A percentile compares a stretch with the other conserved stretches of the same genome.
Conservation (phyloP, 2,329 filamentous ascomycete species). For the Aspergillus costaricaensis region DNA sequence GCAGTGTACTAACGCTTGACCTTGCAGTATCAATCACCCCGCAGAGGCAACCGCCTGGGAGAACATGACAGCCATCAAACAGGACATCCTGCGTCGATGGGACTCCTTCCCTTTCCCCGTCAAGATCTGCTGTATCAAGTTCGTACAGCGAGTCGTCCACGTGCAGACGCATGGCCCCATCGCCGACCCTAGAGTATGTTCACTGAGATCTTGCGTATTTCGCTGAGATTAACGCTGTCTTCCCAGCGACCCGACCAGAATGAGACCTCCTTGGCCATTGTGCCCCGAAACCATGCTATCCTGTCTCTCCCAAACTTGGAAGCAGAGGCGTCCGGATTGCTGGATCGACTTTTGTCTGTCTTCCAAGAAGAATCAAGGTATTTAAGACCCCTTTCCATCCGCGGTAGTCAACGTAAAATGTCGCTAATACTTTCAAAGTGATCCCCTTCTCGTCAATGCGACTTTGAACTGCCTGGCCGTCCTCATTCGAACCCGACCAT, state of each 20-base stretch:
- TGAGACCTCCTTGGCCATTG: conserved; percentile 83
- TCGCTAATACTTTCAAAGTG: conserved; percentile 53
- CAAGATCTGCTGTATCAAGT: conserved; percentile 94
- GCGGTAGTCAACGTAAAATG: not conserved
- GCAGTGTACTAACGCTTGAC: conserved; percentile 34
- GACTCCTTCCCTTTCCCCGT: conserved; percentile 74
- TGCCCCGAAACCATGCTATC: conserved; percentile 78
- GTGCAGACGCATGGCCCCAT: conserved; percentile 85
- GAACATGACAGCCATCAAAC: conserved; percentile 84
- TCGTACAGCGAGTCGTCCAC: conserved; percentile 88
- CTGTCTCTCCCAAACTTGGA: conserved; percentile 80
- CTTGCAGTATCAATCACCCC: conserved; percentile 76
- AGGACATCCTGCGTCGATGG: conserved; percentile 85
- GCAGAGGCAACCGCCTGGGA: conserved; percentile 83
- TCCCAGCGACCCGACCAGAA: conserved; percentile 68
- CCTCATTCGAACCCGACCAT: conserved; percentile 77
- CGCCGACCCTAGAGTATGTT: conserved; percentile 76
- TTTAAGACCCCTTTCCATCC: not conserved
- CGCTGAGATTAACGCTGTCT: conserved; percentile 14
- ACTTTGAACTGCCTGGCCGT: conserved; percentile 86
- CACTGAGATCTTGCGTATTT: not conserved
- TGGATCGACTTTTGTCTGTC: conserved; percentile 82
- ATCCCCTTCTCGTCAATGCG: conserved; percentile 84
- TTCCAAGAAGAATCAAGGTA: conserved; percentile 86
- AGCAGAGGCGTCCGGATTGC: conserved; percentile 85